Base-by-base conservation (phyloP, 305 asterid genomes). In the Solanum hybrid region DNA sequence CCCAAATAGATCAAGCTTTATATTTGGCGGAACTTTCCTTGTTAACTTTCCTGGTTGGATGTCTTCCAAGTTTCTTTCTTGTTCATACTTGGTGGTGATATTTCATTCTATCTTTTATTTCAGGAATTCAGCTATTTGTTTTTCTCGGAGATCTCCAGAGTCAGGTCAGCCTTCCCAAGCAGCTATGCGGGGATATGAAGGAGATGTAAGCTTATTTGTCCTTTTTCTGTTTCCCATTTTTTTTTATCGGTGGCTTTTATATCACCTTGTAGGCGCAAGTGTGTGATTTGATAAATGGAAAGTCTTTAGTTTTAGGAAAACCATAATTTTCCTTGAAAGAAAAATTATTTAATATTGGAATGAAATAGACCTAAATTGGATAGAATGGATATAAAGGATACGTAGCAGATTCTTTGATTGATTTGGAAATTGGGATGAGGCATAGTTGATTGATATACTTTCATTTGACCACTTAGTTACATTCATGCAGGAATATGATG, bases 201-300 rank as follows among this genome's bases (percentile, higher is more conserved):
- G 94, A 93, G 93, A 94, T 93, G 97, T 95, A 92, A 92, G 97
- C 85, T 87, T 35, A 87, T 91, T n/a, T 51, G 27, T 15, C 87
- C 22, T 26, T 12, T 12, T 72, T 75, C 60, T 22, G 7, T 64
- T 86, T 42, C 27, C 27, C 1, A 7, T 32, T 75, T 85, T 51
- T 84, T 69, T 31, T 6, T 15, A 1, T 51, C 22, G 1, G 87
- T 37, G 24, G 22, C 87, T 19, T 84, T 31, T 84, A 51, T 84
- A 19, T 84, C 31, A 51, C 31, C 42, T 31, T 31, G 75, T 51
- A 84, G 40, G 73, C 10, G 2, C 64, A 84, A 31, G 73, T 51
- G 75, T 51, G 40, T 45, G 45, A 51, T 6, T 42, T 31, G 29
- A n/a, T 31, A 56, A 31, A 84, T 31, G 42, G 87, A 51, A 84